Conservation (phyloP, 129 eudicot genomes). For the Pulicaria dysenterica region DNA sequence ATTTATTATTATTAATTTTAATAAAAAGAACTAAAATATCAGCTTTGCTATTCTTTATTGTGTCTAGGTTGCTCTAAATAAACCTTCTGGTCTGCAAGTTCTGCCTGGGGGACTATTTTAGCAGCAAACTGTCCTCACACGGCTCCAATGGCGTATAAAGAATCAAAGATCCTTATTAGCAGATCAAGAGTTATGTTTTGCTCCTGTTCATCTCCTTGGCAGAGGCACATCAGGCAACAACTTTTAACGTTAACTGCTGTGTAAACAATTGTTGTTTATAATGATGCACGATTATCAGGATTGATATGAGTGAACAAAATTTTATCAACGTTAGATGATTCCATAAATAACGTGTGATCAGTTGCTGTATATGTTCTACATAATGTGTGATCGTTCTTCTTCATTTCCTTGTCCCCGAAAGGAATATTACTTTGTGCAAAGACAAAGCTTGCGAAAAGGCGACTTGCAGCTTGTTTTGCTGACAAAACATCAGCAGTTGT, state of each 20-base stretch:
- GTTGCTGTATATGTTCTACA: background rate
- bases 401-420: conserved; percentile 21
- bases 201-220: conserved; percentile 97
- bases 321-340: conserved; percentile 7
- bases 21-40: background rate
- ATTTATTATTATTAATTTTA: conserved; percentile 10
- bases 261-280: conserved; percentile 13
- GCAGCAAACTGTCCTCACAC: conserved; percentile 82
- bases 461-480: conserved; percentile 84
- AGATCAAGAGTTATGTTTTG: conserved; percentile 55
- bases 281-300: background rate
- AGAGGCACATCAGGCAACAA: conserved; percentile 90
- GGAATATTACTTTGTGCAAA: conserved; percentile 97
- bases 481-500: conserved; percentile 79
- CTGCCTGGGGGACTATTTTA: conserved; percentile 94
- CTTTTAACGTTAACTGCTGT: background rate
- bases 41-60: conserved; percentile 15
- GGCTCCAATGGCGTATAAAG: conserved; percentile 69
- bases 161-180: conserved; percentile 33
- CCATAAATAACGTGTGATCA: background rate
- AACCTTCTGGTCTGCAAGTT: conserved; percentile 98
- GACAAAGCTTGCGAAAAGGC: conserved; percentile 79
- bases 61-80: conserved; percentile 80
- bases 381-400: conserved; percentile 2
- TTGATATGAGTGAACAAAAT: background rate